A percentile compares a stretch with the other conserved stretches of the same genome.
These are phyloP conservation scores for Alternaria angustiovoidea DNA, from an alignment of 2,329 filamentous ascomycete genomes.

Conservation along the genomic window DNA sequence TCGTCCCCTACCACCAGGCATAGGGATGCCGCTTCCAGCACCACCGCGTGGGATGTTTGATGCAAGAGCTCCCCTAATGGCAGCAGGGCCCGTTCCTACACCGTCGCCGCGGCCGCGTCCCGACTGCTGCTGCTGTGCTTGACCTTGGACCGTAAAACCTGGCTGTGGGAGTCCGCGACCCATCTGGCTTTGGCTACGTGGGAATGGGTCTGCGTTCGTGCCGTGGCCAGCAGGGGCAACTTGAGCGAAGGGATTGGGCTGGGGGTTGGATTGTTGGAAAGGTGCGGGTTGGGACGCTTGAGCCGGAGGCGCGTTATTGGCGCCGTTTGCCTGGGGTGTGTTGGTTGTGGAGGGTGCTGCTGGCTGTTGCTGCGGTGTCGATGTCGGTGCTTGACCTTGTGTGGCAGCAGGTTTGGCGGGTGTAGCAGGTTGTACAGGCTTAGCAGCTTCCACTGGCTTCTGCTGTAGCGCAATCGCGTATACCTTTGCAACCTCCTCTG, in stretches of 20 bases:
- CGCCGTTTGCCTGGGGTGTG: conserved; percentile 26
- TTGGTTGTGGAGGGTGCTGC: background rate
- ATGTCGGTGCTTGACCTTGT: conserved; percentile 8
- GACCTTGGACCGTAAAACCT: conserved; percentile 27
- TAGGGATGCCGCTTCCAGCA: conserved; percentile 39
- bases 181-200: conserved; percentile 21
- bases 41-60: conserved; percentile 44
- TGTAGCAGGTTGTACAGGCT: conserved; percentile 30
- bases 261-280: background rate
- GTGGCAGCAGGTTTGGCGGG: conserved; percentile 22
- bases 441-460: conserved; percentile 52
- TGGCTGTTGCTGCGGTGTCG: conserved; percentile 25
- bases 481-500: conserved; percentile 83
- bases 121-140: conserved; percentile 24
- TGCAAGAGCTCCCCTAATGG: conserved; percentile 40
- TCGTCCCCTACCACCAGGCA: conserved; percentile 39
- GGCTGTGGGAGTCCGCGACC: conserved; percentile 36
- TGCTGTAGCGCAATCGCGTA: conserved; percentile 80
- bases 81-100: conserved; percentile 31
- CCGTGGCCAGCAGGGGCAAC: conserved; percentile 13
- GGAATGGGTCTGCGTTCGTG: conserved; percentile 21
- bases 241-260: conserved; percentile 26
- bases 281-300: conserved; percentile 17
- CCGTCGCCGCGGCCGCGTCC: conserved; percentile 15
- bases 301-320: conserved; percentile 13